These are phyloP conservation scores for Spencermartinsiella ligniputridi DNA, from an alignment of 1,139 yeast genomes.

Conservation along the genomic window DNA sequence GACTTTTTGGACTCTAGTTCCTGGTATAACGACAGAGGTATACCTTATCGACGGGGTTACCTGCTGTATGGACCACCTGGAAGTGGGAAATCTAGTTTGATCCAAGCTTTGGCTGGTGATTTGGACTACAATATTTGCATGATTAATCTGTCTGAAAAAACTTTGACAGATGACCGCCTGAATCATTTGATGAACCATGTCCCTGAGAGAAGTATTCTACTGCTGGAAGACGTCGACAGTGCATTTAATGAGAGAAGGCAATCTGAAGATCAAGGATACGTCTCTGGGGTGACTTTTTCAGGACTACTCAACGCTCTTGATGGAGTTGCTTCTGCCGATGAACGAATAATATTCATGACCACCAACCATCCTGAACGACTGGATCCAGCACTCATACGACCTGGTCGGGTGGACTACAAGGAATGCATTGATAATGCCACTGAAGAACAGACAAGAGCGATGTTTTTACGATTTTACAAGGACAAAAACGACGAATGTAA, in stretches of 20 bases:
- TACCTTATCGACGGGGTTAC: constrained; percentile 95
- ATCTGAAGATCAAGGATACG: constrained; percentile 59
- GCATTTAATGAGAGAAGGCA: constrained; percentile 86
- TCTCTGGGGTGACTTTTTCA: constrained; percentile 88
- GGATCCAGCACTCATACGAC: constrained; percentile 74
- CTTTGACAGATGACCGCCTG: constrained; percentile 87
- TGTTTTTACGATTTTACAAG: constrained; percentile 87
- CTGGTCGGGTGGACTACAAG: constrained; percentile 91
- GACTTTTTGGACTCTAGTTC: constrained; percentile 76
- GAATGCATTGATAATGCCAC: constrained; percentile 82
- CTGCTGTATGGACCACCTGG: constrained; percentile 97
- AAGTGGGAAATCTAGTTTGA: constrained; percentile 91
- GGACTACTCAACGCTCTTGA: constrained; percentile 91
- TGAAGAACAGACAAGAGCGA: constrained; percentile 66
- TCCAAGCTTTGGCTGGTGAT: constrained; percentile 95
- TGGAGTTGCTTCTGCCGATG: constrained; percentile 99
- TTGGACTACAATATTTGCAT: constrained; percentile 94
- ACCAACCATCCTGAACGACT: constrained; percentile 93
- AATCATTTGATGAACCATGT: constrained; percentile 95
- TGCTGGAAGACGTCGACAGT: constrained; percentile 92
- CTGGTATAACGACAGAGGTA: constrained; percentile 95
- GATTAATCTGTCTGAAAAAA: constrained; percentile 81
- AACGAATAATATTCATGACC: constrained; percentile 94
- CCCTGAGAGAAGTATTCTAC: constrained; percentile 79
- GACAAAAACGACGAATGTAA: constrained; percentile 57